phyloP scores from a whole-genome alignment of 768 basidiomycete species.

The Lactifluus echinatus region DNA sequence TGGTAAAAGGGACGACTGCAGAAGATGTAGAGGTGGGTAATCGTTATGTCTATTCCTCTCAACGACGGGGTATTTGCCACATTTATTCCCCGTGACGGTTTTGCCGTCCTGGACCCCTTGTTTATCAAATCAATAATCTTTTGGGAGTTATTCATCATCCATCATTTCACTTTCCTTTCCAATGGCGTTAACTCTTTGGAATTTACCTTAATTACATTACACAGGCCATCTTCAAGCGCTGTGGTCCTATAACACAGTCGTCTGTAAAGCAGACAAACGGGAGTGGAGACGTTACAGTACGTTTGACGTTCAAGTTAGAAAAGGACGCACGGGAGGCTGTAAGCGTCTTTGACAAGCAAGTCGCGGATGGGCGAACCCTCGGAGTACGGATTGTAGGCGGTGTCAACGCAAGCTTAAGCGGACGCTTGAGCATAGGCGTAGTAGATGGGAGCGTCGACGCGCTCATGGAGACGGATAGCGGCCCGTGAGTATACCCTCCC shows the following conservation, averaged over 20 bases:
- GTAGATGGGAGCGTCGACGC: conserved; percentile 19
- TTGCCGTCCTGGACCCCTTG: neutral
- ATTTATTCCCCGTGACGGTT: neutral
- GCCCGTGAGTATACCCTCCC: conserved; percentile 14
- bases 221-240: conserved; percentile 22
- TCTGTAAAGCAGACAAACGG: conserved; percentile 7
- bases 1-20: conserved; percentile 21
- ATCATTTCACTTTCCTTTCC: neutral
- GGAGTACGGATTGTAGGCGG: conserved; percentile 19
- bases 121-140: neutral
- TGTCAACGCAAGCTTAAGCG: conserved; percentile 20
- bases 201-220: neutral
- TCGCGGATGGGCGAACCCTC: conserved; percentile 21
- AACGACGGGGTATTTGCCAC: neutral
- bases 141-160: no score
- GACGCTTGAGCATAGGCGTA: conserved; percentile 18
- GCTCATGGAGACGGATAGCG: conserved; percentile 11
- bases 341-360: conserved; percentile 16
- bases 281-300: conserved; percentile 19
- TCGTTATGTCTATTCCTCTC: neutral
- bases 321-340: conserved; percentile 20
- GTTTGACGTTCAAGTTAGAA: conserved; percentile 21
- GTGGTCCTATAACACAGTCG: conserved; percentile 19
- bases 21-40: conserved; percentile 20
- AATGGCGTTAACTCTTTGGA: neutral